phyloP scores from a whole-genome alignment of 2,329 filamentous ascomycete genomes.

The Clarireedia homoeocarpa region DNA sequence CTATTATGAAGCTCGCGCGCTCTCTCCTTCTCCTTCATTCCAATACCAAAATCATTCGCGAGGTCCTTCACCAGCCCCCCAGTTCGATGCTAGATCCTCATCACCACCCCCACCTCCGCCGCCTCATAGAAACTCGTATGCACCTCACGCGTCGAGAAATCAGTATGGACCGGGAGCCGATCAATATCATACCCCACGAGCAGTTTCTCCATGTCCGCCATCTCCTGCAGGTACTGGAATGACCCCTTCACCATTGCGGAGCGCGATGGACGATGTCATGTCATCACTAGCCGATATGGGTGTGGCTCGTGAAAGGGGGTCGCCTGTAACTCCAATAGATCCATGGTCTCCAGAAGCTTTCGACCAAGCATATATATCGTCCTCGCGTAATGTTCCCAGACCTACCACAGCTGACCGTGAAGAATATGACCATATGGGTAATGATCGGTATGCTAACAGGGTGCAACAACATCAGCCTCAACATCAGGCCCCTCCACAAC shows the following conservation, averaged over 20 bases:
- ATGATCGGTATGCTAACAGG: conserved; percentile 23
- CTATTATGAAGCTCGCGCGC: conserved; percentile 31
- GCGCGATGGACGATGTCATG: conserved; percentile 98
- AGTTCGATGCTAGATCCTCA: conserved; percentile 28
- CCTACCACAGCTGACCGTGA: conserved; percentile 61
- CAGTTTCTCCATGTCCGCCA: conserved; percentile 56
- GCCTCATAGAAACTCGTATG: conserved; percentile 63
- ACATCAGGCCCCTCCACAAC: conserved; percentile 52
- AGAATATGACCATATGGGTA: conserved; percentile 48
- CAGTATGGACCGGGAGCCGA: conserved; percentile 34
- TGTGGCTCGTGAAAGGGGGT: conserved; percentile 46
- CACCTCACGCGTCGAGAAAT: conserved; percentile 24
- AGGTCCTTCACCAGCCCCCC: conserved; percentile 32
- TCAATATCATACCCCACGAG: conserved; percentile 47
- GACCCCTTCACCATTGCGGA: conserved; percentile 85
- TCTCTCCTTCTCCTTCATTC: conserved; percentile 25
- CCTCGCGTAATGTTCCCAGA: conserved; percentile 34
- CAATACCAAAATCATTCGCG: conserved; percentile 30
- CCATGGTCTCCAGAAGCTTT: conserved; percentile 93
- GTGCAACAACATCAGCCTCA: conserved; percentile 17
- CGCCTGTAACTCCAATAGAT: conserved; percentile 51
- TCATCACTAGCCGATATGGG: conserved; percentile 86
- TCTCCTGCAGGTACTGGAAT: conserved; percentile 60
- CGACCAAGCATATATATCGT: conserved; percentile 36
- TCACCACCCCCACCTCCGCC: conserved; percentile 73